A percentile compares a stretch with the other conserved stretches of the same genome.
These are phyloP conservation scores for Neurospora tetrasperma DNA, from an alignment of 495 filamentous ascomycete species.

Conservation along the genomic window DNA sequence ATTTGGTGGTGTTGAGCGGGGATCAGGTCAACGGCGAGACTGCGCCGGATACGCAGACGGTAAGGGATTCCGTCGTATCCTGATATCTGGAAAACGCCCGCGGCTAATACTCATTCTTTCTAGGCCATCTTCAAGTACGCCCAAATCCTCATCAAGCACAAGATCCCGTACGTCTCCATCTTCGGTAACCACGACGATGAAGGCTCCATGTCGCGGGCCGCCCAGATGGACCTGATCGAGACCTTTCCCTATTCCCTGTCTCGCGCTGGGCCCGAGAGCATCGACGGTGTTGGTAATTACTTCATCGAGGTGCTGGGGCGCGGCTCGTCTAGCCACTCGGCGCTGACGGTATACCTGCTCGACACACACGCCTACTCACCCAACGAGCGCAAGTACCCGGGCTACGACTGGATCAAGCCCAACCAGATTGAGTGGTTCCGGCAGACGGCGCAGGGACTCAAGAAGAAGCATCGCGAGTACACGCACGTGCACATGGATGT, in stretches of 20 bases:
- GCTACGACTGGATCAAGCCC: slow-evolving; percentile 94
- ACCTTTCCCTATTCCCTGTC: slow-evolving; percentile 84
- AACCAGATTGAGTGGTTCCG: slow-evolving; percentile 93
- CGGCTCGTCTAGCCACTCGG: slow-evolving; percentile 69
- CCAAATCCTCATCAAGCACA: slow-evolving; percentile 71
- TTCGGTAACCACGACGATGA: slow-evolving; percentile 98
- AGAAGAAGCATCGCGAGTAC: slow-evolving; percentile 65
- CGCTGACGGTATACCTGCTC: slow-evolving; percentile 84
- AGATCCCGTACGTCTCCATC: slow-evolving; percentile 86
- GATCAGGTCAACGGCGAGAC: slow-evolving; percentile 95
- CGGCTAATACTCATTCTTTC: not conserved
- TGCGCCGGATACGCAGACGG: slow-evolving; percentile 78
- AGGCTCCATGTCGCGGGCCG: slow-evolving; percentile 61
- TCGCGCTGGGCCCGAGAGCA: slow-evolving; percentile 63
- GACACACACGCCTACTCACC: slow-evolving; percentile 90
- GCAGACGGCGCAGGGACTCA: slow-evolving; percentile 56
- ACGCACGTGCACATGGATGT: slow-evolving; percentile 88
- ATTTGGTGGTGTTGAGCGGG: slow-evolving; percentile 80
- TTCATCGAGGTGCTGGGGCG: slow-evolving; percentile 80
- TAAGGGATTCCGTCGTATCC: slow-evolving; percentile 13
- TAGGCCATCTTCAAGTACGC: slow-evolving; percentile 89
- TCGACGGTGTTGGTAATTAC: slow-evolving; percentile 92
- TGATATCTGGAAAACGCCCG: not conserved
- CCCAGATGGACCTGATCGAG: slow-evolving; percentile 76
- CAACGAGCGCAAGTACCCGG: slow-evolving; percentile 70